Evolutionary conservation across 2,329 filamentous ascomycete genomes (phyloP), one percentile per base, ranked within the genome.

Genomic region (Colletotrichum chrysophilum): DNA sequence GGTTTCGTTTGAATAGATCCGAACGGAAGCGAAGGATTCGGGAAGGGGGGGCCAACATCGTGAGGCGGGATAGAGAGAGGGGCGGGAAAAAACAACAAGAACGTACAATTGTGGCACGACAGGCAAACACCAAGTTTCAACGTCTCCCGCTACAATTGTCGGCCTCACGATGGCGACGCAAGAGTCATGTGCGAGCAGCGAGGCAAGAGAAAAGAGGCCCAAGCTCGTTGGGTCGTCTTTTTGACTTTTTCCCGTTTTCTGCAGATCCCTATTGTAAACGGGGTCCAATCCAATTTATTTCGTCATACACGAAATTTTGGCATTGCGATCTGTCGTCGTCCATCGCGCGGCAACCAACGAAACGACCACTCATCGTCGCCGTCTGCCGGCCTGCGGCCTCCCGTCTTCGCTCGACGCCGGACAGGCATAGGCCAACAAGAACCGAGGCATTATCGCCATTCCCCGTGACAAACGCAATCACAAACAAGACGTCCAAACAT

Each of bases 201-300:
- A 66, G 60, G 65, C 30, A 56, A 26, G 26, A 70, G 18, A 28
- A 61, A 43, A 30, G 66, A 64, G 38, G 43, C 24, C 71, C 26
- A 30, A 65, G 55, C 68, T 75, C 68, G 61, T 71, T 58, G n/a
- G 16, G 24, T 24, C 5, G 10, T 32, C n/a, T 28, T 10, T 67
- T 43, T 43, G 68, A 38, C 21, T 43, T 26, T 74, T 58, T 58
- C 21, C 55, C 60, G 48, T 71, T 30, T 12, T 55, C 55, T 73
- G 73, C 62, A 75, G 73, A 75, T 75, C 73, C 26, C 64, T 38
- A 75, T 75, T 55, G 56, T 64, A 64, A 72, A 64, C 56, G 43
- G 62, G 69, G 73, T 32, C 52, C 56, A 38, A 55, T 30, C 18
- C 62, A 58, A 66, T 67, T 71, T 55, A 26, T 24, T 52, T 34